Base-by-base conservation (phyloP, 2,329 filamentous ascomycete genomes). In the Xylariales sp. region DNA sequence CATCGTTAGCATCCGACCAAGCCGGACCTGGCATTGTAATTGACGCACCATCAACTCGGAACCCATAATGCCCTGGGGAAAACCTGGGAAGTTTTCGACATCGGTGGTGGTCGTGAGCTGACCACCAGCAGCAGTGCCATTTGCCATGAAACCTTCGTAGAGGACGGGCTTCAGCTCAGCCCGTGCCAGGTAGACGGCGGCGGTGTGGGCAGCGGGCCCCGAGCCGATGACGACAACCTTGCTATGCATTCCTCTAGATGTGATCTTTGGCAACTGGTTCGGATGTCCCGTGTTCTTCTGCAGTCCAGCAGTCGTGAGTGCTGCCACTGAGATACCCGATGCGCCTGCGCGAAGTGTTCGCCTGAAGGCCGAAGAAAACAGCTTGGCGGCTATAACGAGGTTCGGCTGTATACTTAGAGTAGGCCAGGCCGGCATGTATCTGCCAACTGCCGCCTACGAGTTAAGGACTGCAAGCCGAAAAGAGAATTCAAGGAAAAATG, bases 41-140 rank as follows among this genome's bases (percentile, higher is more conserved):
- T 5, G 10, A 57, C 72, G 42, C 51, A 80, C 78, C 93, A 98
- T 98, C 52, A 98, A 73, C 59, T 88, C 84, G 43, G 78, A 69
- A 52, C 93, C 93, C 68, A 88, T 86, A 63, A 98, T 89, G 49
- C 84, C 86, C 56, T 87, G 79, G 58, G 87, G 86, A 71, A 97
- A 98, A 35, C 93, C 93, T 19, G 93, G 93, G 69, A 85, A 98
- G 78, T 98, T 98, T 74, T 98, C 93, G 46, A 98, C 82, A 54
- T 98, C 94, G 58, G 95, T 97, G 42, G 93, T 98, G 19, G 94
- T 98, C 42, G 94, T 98, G 54, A 98, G 77, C 75, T 98, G 93
- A 44, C 93, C 93, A 54, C 93, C 93, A 32, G 93, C 88, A 5
- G 93, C 93, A 57, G 94, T 95, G 59, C 91, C 93, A 61, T 96